Evolutionary conservation across 495 filamentous ascomycete genomes (phyloP), one percentile per base, ranked within the genome.

Genomic region (Lepidopterella palustris): DNA sequence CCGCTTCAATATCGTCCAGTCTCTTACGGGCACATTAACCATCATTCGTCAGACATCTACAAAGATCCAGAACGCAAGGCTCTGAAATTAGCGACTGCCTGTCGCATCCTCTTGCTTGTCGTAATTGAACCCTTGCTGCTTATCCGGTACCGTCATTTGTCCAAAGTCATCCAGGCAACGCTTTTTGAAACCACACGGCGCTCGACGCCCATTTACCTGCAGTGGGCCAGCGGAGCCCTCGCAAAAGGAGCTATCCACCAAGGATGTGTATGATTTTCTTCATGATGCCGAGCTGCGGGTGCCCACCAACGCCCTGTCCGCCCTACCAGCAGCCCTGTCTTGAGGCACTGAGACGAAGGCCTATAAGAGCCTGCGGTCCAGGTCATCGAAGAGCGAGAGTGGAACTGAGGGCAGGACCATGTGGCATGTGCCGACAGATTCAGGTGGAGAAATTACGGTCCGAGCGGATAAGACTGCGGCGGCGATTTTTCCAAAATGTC

Each of bases 191-290:
- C n/a, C n/a, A n/a, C n/a, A n/a, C n/a, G n/a, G n/a, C n/a, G n/a
- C n/a, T n/a, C n/a, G n/a, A n/a, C n/a, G n/a, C n/a, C n/a, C n/a
- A n/a, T n/a, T n/a, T n/a, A n/a, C n/a, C n/a, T n/a, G 35, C 13
- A 42, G 13, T 13, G 35, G 18, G 35, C 35, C 5, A 27, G 47
- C 11, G 15, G 25, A 2, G 13, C 47, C 3, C 4, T 50, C 20
- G 47, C 13, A 50, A 27, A 24, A 11, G 21, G n/a, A n/a, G n/a
- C 3, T 27, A 3, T 50, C 13, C 15, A 40, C 2, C 27, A 1
- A 54, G 9, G 8, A 67, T 67, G 64, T 67, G 64, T 32, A 9
- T 11, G 0, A 45, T 67, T 13, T 26, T 54, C 28, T 67, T 63
- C 48, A 39, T 48, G 4, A 24, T 24, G 25, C 20, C 27, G 13